Percentiles rank a stretch among this genome's conserved stretches.
These are phyloP conservation scores for Sextonia rubra DNA, from an alignment of 164 flowering plant genomes.

Conservation along the genomic window DNA sequence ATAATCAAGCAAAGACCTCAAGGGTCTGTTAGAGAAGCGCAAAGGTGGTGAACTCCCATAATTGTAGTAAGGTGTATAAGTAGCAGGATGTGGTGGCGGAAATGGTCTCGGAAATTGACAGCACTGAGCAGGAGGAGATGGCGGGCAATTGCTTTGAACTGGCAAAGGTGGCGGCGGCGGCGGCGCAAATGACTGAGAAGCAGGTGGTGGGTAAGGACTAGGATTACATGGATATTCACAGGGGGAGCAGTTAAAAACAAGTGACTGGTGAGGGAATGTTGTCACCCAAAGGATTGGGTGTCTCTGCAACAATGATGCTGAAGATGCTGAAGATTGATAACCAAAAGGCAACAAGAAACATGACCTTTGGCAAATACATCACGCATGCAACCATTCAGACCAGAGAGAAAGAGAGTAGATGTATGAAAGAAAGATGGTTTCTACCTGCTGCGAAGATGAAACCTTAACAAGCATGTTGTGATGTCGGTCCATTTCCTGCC, in stretches of 20 bases:
- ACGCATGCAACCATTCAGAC: not conserved
- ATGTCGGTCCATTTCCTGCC: not conserved
- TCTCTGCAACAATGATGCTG: not conserved
- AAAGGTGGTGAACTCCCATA: constrained; percentile 9
- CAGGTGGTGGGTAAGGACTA: constrained; percentile 10
- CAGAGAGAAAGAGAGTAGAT: not conserved
- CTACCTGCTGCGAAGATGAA: not conserved
- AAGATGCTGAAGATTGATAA: constrained; percentile 6
- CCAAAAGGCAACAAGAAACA: constrained; percentile 10
- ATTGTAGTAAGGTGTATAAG: constrained; percentile 13
- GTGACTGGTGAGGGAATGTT: not conserved
- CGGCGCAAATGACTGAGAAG: constrained; percentile 3
- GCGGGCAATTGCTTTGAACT: constrained; percentile 1
- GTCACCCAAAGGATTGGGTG: not conserved
- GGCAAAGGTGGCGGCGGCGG: constrained; percentile 13
- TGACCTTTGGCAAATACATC: constrained; percentile 7
- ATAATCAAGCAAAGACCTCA: not conserved
- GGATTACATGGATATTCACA: constrained; percentile 17
- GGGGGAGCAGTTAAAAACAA: not conserved
- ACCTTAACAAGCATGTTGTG: not conserved
- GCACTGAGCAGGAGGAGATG: not conserved
- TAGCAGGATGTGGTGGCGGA: constrained; percentile 14
- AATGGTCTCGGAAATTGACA: constrained; percentile 8
- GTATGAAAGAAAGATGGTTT: not conserved
- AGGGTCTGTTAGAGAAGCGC: not conserved